Conservation (phyloP, 305 asterid species). For the Galium porrigens region DNA sequence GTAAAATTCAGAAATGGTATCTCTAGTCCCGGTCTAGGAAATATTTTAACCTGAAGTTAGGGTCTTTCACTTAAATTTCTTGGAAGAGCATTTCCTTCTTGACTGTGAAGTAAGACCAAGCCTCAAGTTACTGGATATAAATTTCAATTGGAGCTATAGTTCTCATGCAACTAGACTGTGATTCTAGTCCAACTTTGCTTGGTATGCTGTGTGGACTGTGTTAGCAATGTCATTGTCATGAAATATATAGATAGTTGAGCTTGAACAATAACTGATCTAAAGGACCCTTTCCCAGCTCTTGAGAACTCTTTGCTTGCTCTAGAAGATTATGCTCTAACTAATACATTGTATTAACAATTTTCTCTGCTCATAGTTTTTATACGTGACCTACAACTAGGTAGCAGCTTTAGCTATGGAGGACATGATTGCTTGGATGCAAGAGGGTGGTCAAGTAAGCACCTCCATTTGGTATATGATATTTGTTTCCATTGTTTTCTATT, state of each 20-base stretch:
- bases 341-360: conserved; percentile 33
- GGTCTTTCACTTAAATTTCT: background rate
- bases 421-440: conserved; percentile 99
- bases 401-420: conserved; percentile 99
- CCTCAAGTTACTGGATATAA: background rate
- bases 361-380: conserved; percentile 61
- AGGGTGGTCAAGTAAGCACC: conserved; percentile 88
- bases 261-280: background rate
- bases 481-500: conserved; percentile 19
- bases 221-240: background rate
- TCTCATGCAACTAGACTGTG: background rate
- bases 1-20: background rate
- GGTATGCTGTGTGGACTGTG: background rate
- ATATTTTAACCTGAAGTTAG: background rate
- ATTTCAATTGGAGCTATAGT: background rate
- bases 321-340: conserved; percentile 14
- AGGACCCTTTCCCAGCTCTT: background rate
- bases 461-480: conserved; percentile 11
- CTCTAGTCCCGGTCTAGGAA: background rate
- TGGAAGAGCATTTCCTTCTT: background rate
- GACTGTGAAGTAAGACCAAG: background rate
- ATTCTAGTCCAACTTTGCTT: background rate
- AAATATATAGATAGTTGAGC: background rate
- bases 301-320: conserved; percentile 7
- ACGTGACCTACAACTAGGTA: conserved; percentile 79